Conservation (phyloP, 805 yeast species). For the Suhomyces pyralidae region DNA sequence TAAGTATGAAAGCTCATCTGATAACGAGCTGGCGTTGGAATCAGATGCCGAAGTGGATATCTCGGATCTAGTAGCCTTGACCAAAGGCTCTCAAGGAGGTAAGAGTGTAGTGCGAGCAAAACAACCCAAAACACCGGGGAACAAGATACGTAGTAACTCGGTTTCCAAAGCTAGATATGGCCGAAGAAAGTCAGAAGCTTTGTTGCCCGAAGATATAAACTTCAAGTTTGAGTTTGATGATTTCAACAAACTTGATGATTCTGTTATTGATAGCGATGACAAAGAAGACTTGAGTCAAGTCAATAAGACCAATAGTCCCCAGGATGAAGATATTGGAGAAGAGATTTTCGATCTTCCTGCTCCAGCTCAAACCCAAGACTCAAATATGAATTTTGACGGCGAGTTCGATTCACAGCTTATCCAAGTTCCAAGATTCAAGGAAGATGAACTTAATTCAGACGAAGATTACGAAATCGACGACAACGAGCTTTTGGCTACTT, state of each 20-base stretch:
- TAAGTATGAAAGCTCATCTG: neutral
- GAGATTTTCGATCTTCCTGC: constrained; percentile 25
- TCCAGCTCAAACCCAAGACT: neutral
- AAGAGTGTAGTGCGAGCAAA: neutral
- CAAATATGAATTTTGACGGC: constrained; percentile 17
- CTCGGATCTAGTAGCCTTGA: constrained; percentile 7
- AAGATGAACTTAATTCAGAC: constrained; percentile 50
- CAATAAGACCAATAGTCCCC: constrained; percentile 15
- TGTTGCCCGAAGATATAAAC: constrained; percentile 41
- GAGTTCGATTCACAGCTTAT: constrained; percentile 34
- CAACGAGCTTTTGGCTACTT: constrained; percentile 43
- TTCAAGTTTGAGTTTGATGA: constrained; percentile 44
- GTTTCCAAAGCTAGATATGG: constrained; percentile 24
- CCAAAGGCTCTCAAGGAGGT: neutral
- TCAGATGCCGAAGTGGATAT: constrained; percentile 8
- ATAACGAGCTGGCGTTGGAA: constrained; percentile 5
- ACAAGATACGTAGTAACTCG: neutral
- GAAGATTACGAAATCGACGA: constrained; percentile 64
- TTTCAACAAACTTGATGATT: constrained; percentile 18
- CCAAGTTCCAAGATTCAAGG: constrained; percentile 52
- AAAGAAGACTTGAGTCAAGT: constrained; percentile 13
- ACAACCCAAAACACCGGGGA: neutral
- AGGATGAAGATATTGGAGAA: constrained; percentile 64
- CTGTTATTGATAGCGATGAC: constrained; percentile 24
- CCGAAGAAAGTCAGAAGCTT: constrained; percentile 36